These are phyloP conservation scores for Vaccinium macrocarpon DNA, from an alignment of 148 eudicot genomes.

Conservation along the genomic window DNA sequence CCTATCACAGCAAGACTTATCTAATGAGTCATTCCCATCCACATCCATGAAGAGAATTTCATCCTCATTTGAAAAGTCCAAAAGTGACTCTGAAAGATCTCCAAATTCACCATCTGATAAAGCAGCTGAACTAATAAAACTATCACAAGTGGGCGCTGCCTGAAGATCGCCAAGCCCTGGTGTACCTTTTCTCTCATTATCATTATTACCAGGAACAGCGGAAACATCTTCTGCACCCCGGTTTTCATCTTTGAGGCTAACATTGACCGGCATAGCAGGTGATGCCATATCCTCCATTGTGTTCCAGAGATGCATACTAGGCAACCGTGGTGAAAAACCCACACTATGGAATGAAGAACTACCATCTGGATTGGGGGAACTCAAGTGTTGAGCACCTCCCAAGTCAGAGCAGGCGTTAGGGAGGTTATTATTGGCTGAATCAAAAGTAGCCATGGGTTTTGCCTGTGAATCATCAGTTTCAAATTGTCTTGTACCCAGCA, in stretches of 20 bases:
- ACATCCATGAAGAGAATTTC: constrained; percentile 41
- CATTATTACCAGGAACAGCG: constrained; percentile 30
- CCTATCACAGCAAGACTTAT: constrained; percentile 31
- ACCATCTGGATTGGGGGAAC: constrained; percentile 43
- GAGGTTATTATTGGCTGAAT: constrained; percentile 22
- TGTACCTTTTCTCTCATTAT: constrained; percentile 20
- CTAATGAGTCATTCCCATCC: constrained; percentile 43
- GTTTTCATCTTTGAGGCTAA: constrained; percentile 24
- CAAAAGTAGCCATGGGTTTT: constrained; percentile 20
- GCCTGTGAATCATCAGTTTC: constrained; percentile 27
- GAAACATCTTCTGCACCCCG: constrained; percentile 33
- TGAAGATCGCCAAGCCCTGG: constrained; percentile 27
- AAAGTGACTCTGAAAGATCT: constrained; percentile 45
- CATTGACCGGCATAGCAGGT: constrained; percentile 35
- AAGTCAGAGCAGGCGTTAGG: constrained; percentile 30
- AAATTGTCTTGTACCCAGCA: constrained; percentile 27
- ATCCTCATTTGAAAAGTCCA: constrained; percentile 45
- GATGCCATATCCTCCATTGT: constrained; percentile 43
- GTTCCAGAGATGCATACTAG: constrained; percentile 56
- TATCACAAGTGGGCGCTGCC: constrained; percentile 30
- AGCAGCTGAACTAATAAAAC: constrained; percentile 30
- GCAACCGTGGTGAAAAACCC: constrained; percentile 56
- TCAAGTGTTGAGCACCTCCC: constrained; percentile 38
- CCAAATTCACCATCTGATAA: constrained; percentile 38
- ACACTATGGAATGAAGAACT: constrained; percentile 44